Evolutionary conservation across 2,329 filamentous ascomycete genomes (phyloP), one percentile per base, ranked within the genome.

Genomic region (Botrytis galanthina): DNA sequence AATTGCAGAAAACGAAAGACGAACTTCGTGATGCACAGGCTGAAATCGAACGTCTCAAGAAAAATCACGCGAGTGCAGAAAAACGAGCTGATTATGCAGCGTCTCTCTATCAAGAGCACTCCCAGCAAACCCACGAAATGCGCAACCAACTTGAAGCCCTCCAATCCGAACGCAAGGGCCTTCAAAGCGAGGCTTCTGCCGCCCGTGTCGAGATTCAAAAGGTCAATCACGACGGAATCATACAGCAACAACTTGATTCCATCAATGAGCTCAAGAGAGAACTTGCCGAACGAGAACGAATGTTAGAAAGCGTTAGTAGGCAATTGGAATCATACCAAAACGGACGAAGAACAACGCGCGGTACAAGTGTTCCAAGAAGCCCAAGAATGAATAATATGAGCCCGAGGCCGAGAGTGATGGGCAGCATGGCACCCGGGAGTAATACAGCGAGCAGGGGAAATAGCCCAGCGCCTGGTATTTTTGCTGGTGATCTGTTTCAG

Each of bases 1-100:
- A 83, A 7, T 79, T 85, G 39, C 82, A 84, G 26, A 80, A 82
- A 66, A 79, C 82, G 22, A 81, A 86, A 6, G 79, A 80, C 4
- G 84, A 85, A 57, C 80, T 80, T 14, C 63, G 68, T 26, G 63
- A 46, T 35, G 35, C 75, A 2, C 71, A 76, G 48, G 70, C 59
- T 2, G 77, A 80, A 54, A 77, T 75, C 9, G 76, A 79, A 61
- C 75, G 74, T 20, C 72, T 77, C 0, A 62, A 79, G 26, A 79
- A 78, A 66, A 54, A 74, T 2, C 46, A 76, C 18, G 61, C 46
- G 2, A 78, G 35, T 42, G 62, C 74, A 26, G 69, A 77, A 35
- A 75, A 77, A n/a, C 78, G 80, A 29, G 74, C 78, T 20, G 79
- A 80, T 7, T 82, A 79, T 66, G 74, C 79, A 12, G 75, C 77